Conservation (phyloP, 108 stramenopile species). For the Nitzschia sp. region DNA sequence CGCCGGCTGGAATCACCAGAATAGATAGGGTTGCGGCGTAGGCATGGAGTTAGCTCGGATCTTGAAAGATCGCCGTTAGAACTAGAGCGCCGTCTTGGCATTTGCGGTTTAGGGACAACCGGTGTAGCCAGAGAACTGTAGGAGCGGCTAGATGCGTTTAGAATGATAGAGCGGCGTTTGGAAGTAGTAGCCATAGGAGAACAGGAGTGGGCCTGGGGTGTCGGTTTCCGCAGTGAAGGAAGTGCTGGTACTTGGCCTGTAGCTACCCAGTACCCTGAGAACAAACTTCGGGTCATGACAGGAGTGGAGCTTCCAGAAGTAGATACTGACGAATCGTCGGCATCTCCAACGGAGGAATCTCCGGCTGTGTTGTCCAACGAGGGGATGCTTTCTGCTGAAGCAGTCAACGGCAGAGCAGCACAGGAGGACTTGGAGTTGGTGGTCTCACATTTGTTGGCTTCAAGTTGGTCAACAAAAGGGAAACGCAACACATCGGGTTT, state of each 20-base stretch:
- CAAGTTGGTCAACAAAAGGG: too few species aligned
- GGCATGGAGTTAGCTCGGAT: neutral
- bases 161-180: conserved; percentile 9
- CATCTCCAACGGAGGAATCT: neutral
- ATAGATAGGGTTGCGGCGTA: conserved; percentile 10
- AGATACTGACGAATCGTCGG: conserved; percentile 21
- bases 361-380: neutral
- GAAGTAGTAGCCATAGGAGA: conserved; percentile 2
- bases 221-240: neutral
- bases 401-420: neutral
- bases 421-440: too few species aligned
- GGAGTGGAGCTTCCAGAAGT: conserved; percentile 16
- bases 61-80: conserved; percentile 7
- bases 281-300: conserved; percentile 3
- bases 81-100: neutral
- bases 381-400: conserved; percentile 2
- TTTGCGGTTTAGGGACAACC: neutral
- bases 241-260: conserved; percentile 10
- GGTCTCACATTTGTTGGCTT: too few species aligned
- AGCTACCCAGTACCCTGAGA: conserved; percentile 16
- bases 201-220: neutral
- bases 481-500: too few species aligned
- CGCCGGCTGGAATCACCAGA: conserved; percentile 3
- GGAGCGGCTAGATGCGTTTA: neutral
- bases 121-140: conserved; percentile 1